Evolutionary conservation across 129 eudicot genomes (phyloP).

Genomic region (Ambrosia trifida): DNA sequence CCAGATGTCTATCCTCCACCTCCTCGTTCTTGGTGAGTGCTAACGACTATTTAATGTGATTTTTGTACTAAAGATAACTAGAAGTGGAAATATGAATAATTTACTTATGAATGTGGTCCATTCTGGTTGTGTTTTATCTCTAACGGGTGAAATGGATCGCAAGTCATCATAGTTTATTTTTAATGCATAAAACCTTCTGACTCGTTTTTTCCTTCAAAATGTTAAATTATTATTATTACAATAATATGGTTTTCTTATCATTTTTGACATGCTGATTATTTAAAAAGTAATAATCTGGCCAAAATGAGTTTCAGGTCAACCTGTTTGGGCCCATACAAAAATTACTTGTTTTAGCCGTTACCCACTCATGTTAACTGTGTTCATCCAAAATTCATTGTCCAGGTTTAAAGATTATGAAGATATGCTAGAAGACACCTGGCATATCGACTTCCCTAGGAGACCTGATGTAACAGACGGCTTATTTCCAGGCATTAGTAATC

Average conservation of each 20-base stretch:
- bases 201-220: background rate
- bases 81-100: background rate
- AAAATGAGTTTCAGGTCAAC: background rate
- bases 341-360: background rate
- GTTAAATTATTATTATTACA: background rate
- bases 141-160: background rate
- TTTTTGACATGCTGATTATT: background rate
- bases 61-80: background rate
- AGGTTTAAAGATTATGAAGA: constrained; percentile 94
- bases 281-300: background rate
- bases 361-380: background rate
- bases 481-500: constrained; percentile 58
- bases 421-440: constrained; percentile 95
- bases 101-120: background rate
- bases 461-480: constrained; percentile 62
- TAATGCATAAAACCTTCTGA: background rate
- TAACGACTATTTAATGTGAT: background rate
- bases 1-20: constrained; percentile 99
- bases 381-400: constrained; percentile 7
- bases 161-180: background rate
- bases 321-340: background rate
- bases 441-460: constrained; percentile 68
- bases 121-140: background rate
- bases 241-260: background rate
- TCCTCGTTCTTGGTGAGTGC: constrained; percentile 79